Base-by-base conservation (phyloP, 345 rosid species). In the Citrus medica region DNA sequence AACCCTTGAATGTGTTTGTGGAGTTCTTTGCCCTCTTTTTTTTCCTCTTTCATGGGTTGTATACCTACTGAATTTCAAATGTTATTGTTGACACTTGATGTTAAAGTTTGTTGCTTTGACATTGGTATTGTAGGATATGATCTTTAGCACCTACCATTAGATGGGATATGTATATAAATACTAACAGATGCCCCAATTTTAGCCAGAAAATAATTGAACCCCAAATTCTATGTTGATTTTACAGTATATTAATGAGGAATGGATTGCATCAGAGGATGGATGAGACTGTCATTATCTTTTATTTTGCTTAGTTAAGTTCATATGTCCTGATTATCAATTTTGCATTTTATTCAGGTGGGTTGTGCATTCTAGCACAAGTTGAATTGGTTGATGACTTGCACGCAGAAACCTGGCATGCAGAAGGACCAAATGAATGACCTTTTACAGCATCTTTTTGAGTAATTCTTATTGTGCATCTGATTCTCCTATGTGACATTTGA, bases 401-500 rank as follows among this genome's bases (percentile, higher is more conserved):
- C 14, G 28, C 32, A 21, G 48, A 40, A 51, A 65, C 8, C 24
- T 46, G 8, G 63, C 33, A n/a, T 4, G 63, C 33, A 32, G 30
- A 9, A 33, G 30, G 58, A 70, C 40, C 25, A 30, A 51, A 16
- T 19, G 40, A 33, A 48, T 67, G 48, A 14, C 13, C 33, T 21
- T 32, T 21, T 28, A 12, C 12, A 22, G n/a, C 28, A 22, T 48
- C 37, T 19, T 22, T 64, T 64, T 53, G 35, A 62, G 32, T 38
- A 62, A 30, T 71, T 71, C 77, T 40, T 64, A 28, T 46, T 63
- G 69, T 28, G 78, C 61, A 75, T 32, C 70, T 30, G 48, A 74
- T 68, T 62, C 21, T 21, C 37, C 46, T 48, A 55, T 46, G 46
- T 75, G 62, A 75, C 19, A 55, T 61, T 61, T 74, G 37, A 38